A percentile compares a stretch with the other conserved stretches of the same genome.
phyloP scores from a whole-genome alignment of 345 rosid species.

The Gynandropsis gynandra region DNA sequence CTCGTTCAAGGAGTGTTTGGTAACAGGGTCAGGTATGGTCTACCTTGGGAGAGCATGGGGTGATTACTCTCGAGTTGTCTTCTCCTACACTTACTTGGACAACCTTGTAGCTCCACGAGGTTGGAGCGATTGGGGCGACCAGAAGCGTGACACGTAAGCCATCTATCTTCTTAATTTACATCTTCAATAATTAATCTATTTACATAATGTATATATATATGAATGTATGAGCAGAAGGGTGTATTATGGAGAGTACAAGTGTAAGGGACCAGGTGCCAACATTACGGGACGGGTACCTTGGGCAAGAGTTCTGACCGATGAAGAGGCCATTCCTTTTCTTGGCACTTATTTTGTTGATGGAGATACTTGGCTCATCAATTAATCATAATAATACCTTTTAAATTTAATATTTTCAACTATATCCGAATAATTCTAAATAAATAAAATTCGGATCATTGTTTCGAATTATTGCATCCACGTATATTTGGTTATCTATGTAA shows the following conservation, averaged over 20 bases:
- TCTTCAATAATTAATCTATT: not conserved
- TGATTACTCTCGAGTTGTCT: slow-evolving; percentile 44
- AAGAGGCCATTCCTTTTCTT: slow-evolving; percentile 31
- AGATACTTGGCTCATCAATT: not conserved
- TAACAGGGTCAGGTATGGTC: slow-evolving; percentile 36
- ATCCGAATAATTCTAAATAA: not conserved
- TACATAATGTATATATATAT: not conserved
- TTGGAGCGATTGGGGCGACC: slow-evolving; percentile 44
- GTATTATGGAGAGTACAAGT: slow-evolving; percentile 35
- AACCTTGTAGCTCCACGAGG: slow-evolving; percentile 34
- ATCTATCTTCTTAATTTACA: not conserved
- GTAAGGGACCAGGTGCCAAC: slow-evolving; percentile 39
- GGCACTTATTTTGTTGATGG: slow-evolving; percentile 36
- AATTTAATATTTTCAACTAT: no score
- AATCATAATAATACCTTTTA: not conserved
- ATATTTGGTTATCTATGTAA: no score
- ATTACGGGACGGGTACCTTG: slow-evolving; percentile 31
- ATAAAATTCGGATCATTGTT: no score
- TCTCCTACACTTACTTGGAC: slow-evolving; percentile 35
- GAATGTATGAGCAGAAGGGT: slow-evolving; percentile 18
- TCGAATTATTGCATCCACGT: no score
- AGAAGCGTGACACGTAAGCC: slow-evolving; percentile 26
- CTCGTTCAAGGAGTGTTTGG: slow-evolving; percentile 43
- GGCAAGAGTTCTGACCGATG: slow-evolving; percentile 29
- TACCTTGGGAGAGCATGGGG: slow-evolving; percentile 65